Conservation (phyloP, 2,329 filamentous ascomycete species). For the Clathrospora elynae region DNA sequence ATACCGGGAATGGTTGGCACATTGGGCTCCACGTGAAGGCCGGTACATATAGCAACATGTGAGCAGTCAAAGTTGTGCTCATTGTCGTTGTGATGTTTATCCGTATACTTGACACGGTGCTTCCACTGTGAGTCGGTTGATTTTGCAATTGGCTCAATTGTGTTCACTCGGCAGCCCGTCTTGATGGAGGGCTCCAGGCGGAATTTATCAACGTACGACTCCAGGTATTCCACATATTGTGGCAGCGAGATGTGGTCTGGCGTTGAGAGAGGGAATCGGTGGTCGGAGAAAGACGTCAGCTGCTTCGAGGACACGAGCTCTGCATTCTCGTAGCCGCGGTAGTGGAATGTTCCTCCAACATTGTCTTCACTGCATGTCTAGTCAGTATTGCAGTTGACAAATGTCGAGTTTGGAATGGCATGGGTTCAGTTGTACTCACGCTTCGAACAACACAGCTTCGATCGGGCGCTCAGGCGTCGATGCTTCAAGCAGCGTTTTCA, state of each 20-base stretch:
- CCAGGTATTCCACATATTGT: constrained; percentile 41
- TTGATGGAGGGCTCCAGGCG: constrained; percentile 32
- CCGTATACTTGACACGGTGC: constrained; percentile 36
- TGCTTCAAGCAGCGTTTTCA: constrained; percentile 40
- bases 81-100: constrained; percentile 16
- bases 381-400: too few relatives aligned
- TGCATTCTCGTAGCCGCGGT: constrained; percentile 56
- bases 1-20: constrained; percentile 37
- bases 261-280: constrained; percentile 50
- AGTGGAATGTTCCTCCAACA: constrained; percentile 56
- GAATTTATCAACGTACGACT: constrained; percentile 36
- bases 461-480: constrained; percentile 44
- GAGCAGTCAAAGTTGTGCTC: constrained; percentile 35
- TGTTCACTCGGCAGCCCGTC: constrained; percentile 31
- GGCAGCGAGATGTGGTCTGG: constrained; percentile 45
- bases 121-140: constrained; percentile 28
- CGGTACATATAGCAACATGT: constrained; percentile 39
- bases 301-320: constrained; percentile 60
- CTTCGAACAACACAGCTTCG: constrained; percentile 54
- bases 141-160: constrained; percentile 29
- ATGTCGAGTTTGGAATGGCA: too few relatives aligned
- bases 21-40: constrained; percentile 40
- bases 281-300: constrained; percentile 58
- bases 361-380: constrained; percentile 48
- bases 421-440: constrained; percentile 26